Evolutionary conservation across 208 protist species (phyloP), one percentile per base, ranked within the genome.

Genomic region (Borovskyia barvae): DNA sequence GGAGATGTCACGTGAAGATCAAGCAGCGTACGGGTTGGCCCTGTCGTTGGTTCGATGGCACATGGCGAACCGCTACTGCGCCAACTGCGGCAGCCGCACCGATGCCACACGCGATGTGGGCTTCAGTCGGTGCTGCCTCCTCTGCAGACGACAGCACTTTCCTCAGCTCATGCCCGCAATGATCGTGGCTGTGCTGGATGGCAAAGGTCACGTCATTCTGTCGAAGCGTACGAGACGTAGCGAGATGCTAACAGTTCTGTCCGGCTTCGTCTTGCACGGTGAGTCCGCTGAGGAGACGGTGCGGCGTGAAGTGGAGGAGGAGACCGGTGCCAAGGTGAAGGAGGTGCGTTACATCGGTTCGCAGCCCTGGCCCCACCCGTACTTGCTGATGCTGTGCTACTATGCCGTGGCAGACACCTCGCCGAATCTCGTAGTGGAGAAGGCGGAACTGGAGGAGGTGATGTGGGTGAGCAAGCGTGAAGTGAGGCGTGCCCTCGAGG

Each of bases 201-300:
- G 77, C 29, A 43, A 33, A 17, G 75, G 76, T 36, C 66, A 66
- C 62, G 64, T 78, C n/a, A 55, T 87, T 19, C 62, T 87, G 15
- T 77, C 72, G 12, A 55, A 84, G 48, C 65, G 75, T 25, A 47
- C 47, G 26, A 60, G 43, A 29, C 32, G 42, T 19, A 64, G 48
- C 11, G 32, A 48, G 6, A 20, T 68, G 37, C 57, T 70, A 36
- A 85, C 81, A 20, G 35, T 85, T 1, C 71, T 88, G 0, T 72
- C 77, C 9, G 81, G 81, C 19, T 88, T 83, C 26, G 61, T 82
- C 12, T 1, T 49, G 22, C 72, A 59, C 14, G 81, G 81, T 5
- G 77, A 88, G 55, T 72, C 77, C 20, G 39, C 67, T 5, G 81
- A 88, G 50, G 74, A 79, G 56, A 66, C 76, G 33, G 77, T 85